Evolutionary conservation across 75 land plant genomes (phyloP), one percentile per base, ranked within the genome.

Genomic region (Cupressus sempervirens): DNA sequence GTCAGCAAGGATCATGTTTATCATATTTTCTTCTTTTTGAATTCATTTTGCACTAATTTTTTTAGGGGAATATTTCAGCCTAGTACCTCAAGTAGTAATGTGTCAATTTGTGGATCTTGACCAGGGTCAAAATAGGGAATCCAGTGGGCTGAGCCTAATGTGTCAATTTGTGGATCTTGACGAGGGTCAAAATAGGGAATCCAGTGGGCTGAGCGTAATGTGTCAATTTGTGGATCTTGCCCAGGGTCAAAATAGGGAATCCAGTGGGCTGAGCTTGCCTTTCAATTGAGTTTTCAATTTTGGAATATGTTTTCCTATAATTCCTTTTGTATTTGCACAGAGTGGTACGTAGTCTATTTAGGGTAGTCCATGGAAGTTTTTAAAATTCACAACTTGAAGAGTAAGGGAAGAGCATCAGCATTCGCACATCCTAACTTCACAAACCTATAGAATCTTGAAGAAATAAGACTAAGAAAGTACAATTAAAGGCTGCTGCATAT

Each of bases 161-260:
- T 40, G 40, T 0, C 7, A 76, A 11, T 76, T 18, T 41, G 46
- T 41, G 12, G 46, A 75, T 32, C 32, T 72, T 72, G 32, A 72
- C 74, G 12, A 70, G 30, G 32, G 32, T 41, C 80, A 76, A 38
- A 23, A 20, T 77, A 77, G 80, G 80, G 80, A 43, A 77, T n/a
- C 48, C 80, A 40, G 48, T n/a, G n/a, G n/a, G n/a, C n/a, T n/a
- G n/a, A n/a, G n/a, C n/a, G n/a, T 76, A 41, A 7, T 76, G 12
- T 40, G 40, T 0, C 7, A 76, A 11, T 76, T 18, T 41, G 46
- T 41, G 12, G 46, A 75, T 32, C 32, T 72, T 72, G 32, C 32
- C 74, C 11, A 70, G 30, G 32, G 32, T 41, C 80, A 76, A 38
- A 23, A 20, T 77, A 77, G 80, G 80, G 80, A 43, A 77, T n/a